A percentile compares a stretch with the other conserved stretches of the same genome.
Conservation (phyloP, 345 rosid genomes). For the Murraya koenigii region DNA sequence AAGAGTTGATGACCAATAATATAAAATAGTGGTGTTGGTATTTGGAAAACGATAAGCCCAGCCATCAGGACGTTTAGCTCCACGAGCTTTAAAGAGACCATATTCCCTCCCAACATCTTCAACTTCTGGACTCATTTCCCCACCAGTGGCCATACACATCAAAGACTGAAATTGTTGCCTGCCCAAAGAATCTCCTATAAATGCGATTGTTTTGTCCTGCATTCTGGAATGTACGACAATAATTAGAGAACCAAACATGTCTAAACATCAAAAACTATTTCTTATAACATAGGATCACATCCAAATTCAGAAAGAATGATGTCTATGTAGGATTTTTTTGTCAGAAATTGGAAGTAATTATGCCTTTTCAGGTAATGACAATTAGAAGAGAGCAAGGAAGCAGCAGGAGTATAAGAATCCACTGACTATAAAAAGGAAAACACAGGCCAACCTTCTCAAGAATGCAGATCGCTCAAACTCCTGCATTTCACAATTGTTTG, state of each 20-base stretch:
- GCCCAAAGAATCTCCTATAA: constrained; percentile 81
- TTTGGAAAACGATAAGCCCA: constrained; percentile 60
- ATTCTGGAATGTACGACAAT: constrained; percentile 38
- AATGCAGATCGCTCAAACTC: constrained; percentile 61
- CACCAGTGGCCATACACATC: constrained; percentile 79
- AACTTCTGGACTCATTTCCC: constrained; percentile 48
- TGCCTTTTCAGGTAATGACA: background rate
- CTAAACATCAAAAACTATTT: background rate
- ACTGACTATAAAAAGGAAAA: background rate
- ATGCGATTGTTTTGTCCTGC: constrained; percentile 80
- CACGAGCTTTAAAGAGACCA: constrained; percentile 48
- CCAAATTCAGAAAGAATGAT: background rate
- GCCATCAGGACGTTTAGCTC: constrained; percentile 65
- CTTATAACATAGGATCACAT: background rate
- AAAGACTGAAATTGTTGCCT: constrained; percentile 76
- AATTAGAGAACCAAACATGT: background rate
- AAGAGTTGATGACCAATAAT: constrained; percentile 71
- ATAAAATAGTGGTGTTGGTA: constrained; percentile 72
- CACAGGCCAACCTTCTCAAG: constrained; percentile 47
- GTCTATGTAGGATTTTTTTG: background rate
- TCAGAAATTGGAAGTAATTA: background rate
- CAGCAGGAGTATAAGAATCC: background rate
- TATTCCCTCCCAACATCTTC: constrained; percentile 60
- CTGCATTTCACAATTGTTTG: constrained; percentile 61
- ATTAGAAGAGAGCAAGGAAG: background rate